Percentiles rank a stretch among this genome's conserved stretches.
These are phyloP conservation scores for Melastoma malabathricum DNA, from an alignment of 345 rosid genomes.

Conservation along the genomic window DNA sequence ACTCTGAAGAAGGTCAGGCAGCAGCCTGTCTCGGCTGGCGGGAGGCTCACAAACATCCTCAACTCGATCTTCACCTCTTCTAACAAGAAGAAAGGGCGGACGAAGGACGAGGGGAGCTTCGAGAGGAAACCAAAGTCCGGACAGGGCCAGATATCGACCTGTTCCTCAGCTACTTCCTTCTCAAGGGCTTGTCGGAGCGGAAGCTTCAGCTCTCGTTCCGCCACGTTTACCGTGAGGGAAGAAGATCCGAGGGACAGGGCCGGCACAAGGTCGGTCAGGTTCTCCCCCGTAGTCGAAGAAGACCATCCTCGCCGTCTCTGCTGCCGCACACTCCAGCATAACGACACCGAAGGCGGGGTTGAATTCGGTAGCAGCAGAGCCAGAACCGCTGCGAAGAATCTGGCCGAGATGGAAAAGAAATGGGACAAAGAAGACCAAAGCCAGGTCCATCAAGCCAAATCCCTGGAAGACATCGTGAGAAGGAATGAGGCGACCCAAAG, in stretches of 20 bases:
- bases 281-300: constrained; percentile 57
- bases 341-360: constrained; percentile 1
- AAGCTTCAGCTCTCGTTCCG: constrained; percentile 27
- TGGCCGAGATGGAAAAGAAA: constrained; percentile 17
- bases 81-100: too few species aligned
- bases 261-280: constrained; percentile 46
- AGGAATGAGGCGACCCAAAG: background rate
- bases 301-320: constrained; percentile 27
- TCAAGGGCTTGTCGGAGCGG: constrained; percentile 67
- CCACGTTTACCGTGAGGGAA: constrained; percentile 37
- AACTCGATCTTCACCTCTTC: too few species aligned
- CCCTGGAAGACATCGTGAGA: background rate
- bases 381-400: constrained; percentile 20
- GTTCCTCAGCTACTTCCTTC: constrained; percentile 66
- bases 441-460: constrained; percentile 5
- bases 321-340: constrained; percentile 27
- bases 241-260: background rate
- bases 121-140: constrained; percentile 23
- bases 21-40: too few species aligned
- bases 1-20: too few species aligned
- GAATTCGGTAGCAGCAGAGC: constrained; percentile 9
- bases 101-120: background rate
- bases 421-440: constrained; percentile 21
- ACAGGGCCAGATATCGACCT: constrained; percentile 27
- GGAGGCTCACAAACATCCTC: too few species aligned